These are phyloP conservation scores for Cadophora sp. DNA, from an alignment of 2,329 filamentous ascomycete species.

Conservation along the genomic window DNA sequence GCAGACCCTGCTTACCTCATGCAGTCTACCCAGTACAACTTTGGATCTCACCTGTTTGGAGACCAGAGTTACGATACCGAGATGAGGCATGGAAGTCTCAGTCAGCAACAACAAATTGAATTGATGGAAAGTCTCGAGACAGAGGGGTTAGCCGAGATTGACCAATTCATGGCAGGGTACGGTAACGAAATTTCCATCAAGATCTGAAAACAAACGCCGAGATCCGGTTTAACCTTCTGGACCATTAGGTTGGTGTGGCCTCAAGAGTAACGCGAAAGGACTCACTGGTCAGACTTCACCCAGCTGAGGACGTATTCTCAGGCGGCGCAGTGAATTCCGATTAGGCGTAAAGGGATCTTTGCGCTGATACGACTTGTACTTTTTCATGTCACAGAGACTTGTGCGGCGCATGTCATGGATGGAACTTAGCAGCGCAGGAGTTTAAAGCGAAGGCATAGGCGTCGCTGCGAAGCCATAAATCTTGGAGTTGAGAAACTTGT, in stretches of 20 bases:
- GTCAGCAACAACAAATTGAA: constrained; percentile 81
- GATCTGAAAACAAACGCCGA: constrained; percentile 28
- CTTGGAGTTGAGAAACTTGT: neutral
- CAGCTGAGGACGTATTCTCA: neutral
- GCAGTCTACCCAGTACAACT: constrained; percentile 40
- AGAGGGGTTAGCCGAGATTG: constrained; percentile 67
- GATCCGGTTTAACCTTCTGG: constrained; percentile 30
- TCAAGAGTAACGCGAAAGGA: constrained; percentile 23
- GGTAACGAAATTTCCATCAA: constrained; percentile 41
- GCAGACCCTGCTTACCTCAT: constrained; percentile 42
- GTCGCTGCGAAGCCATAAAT: constrained; percentile 9
- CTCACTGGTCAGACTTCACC: neutral
- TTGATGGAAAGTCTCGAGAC: constrained; percentile 82
- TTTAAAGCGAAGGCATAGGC: neutral
- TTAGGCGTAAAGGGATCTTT: too few species aligned
- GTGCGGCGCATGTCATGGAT: neutral
- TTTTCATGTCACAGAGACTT: neutral
- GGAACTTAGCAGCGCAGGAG: neutral
- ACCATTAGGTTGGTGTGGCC: constrained; percentile 32
- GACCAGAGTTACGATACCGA: constrained; percentile 53
- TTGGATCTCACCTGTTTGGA: constrained; percentile 44
- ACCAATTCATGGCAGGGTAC: constrained; percentile 57
- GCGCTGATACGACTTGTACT: neutral
- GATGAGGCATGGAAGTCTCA: constrained; percentile 70
- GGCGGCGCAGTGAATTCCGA: neutral